Evolutionary conservation across 192 early-diverging fungal species (phyloP).

Genomic region (Bifiguratus adelaidae): DNA sequence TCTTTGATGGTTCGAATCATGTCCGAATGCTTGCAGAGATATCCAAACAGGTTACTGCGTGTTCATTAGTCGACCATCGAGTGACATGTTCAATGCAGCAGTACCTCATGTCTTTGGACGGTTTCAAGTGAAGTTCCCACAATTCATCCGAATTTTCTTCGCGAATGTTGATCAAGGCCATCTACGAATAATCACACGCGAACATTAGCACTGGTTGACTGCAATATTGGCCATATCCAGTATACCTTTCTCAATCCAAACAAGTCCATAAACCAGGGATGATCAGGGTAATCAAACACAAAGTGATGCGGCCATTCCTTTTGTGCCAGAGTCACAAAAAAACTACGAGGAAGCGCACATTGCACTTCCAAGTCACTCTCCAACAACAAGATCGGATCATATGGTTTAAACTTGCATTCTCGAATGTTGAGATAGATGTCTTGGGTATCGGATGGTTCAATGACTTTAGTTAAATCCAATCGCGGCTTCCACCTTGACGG

Average conservation of each 20-base stretch:
- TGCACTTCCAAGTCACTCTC: constrained; percentile 28
- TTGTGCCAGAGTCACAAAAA: constrained; percentile 47
- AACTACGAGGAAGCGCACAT: constrained; percentile 34
- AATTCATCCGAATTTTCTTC: constrained; percentile 27
- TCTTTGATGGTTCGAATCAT: constrained; percentile 40
- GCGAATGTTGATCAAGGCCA: constrained; percentile 33
- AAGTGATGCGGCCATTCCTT: constrained; percentile 35
- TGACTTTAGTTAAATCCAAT: too few species aligned
- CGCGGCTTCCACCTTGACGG: too few species aligned
- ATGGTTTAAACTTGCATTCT: too few species aligned
- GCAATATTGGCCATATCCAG: background rate
- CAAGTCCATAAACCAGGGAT: constrained; percentile 51
- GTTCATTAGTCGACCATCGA: background rate
- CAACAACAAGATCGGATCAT: constrained; percentile 26
- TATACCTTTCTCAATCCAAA: constrained; percentile 50
- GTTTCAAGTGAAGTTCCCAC: constrained; percentile 68
- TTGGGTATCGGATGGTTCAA: too few species aligned
- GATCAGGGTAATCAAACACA: constrained; percentile 53
- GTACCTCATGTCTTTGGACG: constrained; percentile 43
- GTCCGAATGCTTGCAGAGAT: constrained; percentile 44
- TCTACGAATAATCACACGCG: constrained; percentile 17
- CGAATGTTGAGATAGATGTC: too few species aligned
- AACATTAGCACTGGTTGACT: background rate
- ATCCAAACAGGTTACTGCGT: constrained; percentile 48
- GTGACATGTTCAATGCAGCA: constrained; percentile 3